phyloP scores from a whole-genome alignment of 2,329 filamentous ascomycete genomes.

The Chalaropsis ovoidea region DNA sequence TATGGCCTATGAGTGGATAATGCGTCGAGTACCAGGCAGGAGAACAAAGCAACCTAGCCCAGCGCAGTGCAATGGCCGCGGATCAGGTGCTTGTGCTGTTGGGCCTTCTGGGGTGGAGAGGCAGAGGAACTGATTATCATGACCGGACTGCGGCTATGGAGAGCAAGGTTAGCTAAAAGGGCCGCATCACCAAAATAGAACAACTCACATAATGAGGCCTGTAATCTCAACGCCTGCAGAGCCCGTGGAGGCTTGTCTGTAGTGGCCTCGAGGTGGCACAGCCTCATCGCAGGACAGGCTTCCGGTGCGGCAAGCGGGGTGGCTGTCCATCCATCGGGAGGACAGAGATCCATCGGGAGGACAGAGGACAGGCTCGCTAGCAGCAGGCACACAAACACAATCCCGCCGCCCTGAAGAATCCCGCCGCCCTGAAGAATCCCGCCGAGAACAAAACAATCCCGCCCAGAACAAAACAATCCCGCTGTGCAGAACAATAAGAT shows the following conservation, averaged over 20 bases:
- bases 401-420: too few relatives aligned
- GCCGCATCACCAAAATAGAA: neutral
- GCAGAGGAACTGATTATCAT: neutral
- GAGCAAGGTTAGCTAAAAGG: neutral
- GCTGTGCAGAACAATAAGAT: neutral
- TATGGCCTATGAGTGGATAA: constrained; percentile 6
- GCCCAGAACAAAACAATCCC: neutral
- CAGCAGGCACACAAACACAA: neutral
- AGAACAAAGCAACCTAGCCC: constrained; percentile 3
- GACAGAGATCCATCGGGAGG: neutral
- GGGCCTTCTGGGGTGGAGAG: neutral
- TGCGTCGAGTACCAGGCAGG: neutral
- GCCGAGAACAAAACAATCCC: too few relatives aligned
- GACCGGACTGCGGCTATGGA: neutral
- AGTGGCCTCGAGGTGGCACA: neutral
- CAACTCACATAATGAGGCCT: neutral
- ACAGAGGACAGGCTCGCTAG: too few relatives aligned
- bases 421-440: neutral
- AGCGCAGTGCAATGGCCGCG: neutral
- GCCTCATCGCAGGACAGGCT: neutral
- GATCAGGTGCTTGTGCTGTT: neutral
- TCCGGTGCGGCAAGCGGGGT: neutral
- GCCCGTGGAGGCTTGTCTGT: too few relatives aligned
- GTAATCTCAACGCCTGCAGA: neutral
- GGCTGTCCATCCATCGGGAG: neutral